These are phyloP conservation scores for Hypericum androsaemum DNA, from an alignment of 345 rosid genomes.

Conservation along the genomic window DNA sequence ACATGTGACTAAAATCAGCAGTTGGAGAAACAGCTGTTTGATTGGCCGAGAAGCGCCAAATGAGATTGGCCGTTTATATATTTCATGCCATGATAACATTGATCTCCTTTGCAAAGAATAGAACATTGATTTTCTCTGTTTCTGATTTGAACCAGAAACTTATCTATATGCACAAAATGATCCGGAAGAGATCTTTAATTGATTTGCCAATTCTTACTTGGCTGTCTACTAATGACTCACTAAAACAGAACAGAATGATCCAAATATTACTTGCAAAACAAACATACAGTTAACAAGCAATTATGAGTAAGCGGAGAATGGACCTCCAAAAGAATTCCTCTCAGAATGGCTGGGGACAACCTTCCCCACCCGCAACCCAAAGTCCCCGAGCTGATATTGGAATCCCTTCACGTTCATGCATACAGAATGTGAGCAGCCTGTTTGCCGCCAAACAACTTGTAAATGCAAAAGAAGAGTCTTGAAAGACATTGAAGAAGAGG, in stretches of 20 bases:
- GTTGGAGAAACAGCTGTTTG: too few relatives aligned
- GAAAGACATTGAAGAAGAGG: slow-evolving; percentile 57
- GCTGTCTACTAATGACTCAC: too few relatives aligned
- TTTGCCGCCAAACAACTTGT: background rate
- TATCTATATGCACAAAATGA: slow-evolving; percentile 53
- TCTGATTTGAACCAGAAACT: too few relatives aligned
- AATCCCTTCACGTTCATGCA: slow-evolving; percentile 41
- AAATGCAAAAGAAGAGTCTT: background rate
- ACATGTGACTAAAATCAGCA: too few relatives aligned
- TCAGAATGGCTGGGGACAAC: slow-evolving; percentile 73
- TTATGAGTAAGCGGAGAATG: background rate
- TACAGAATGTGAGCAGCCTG: background rate
- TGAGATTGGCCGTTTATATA: too few relatives aligned
- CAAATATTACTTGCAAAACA: background rate
- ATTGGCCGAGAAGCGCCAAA: too few relatives aligned
- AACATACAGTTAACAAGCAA: background rate
- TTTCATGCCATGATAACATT: too few relatives aligned
- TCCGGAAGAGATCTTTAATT: slow-evolving; percentile 58
- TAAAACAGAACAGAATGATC: background rate
- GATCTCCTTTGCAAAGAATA: too few relatives aligned
- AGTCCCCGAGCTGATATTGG: slow-evolving; percentile 85
- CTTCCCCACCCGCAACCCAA: slow-evolving; percentile 79
- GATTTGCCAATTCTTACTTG: too few relatives aligned
- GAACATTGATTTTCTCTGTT: too few relatives aligned
- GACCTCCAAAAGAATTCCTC: slow-evolving; percentile 88